Evolutionary conservation across 495 filamentous ascomycete genomes (phyloP), one percentile per base, ranked within the genome.

Genomic region (Aspergillus biplanus): DNA sequence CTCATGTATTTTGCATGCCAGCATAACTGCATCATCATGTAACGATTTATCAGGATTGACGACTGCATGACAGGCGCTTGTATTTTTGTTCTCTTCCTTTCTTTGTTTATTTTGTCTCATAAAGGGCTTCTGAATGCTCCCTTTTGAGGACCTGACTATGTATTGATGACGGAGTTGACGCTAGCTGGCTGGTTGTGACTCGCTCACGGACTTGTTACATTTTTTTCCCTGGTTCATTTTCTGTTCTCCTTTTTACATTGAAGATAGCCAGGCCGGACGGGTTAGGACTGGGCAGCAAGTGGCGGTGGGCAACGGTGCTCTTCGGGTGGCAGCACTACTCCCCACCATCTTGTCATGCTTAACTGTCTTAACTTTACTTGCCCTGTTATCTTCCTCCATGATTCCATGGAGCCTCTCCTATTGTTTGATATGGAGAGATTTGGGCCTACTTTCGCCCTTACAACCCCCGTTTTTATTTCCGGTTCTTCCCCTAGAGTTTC

Each of bases 21-120:
- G 61, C 70, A 68, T 71, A 69, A 62, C 64, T 71, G 71, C 73
- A 77, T 75, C 68, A 74, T 73, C 72, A 71, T 80, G 75, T 80
- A 78, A 80, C 75, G 77, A 80, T 71, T 78, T 75, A 75, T 72
- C 70, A 65, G 70, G 72, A 73, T 68, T 76, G 71, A 80, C 73
- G 77, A 80, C 73, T 76, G 77, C 77, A 80, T 80, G 77, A 80
- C 65, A 76, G 76, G 77, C 77, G 77, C 78, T 80, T 75, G 65
- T 65, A 67, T 71, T 63, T 67, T 69, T 68, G 64, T 65, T 65
- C 58, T 67, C 21, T 55, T 44, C 59, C 53, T 61, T 55, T 50
- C 54, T 56, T 37, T 52, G n/a, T 61, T 60, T 46, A 32, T 60
- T 44, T 6, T 53, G 49, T 44, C 54, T 21, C 42, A 34, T 18